These are phyloP conservation scores for Ogataea zsoltii DNA, from an alignment of 805 yeast genomes.

Conservation along the genomic window DNA sequence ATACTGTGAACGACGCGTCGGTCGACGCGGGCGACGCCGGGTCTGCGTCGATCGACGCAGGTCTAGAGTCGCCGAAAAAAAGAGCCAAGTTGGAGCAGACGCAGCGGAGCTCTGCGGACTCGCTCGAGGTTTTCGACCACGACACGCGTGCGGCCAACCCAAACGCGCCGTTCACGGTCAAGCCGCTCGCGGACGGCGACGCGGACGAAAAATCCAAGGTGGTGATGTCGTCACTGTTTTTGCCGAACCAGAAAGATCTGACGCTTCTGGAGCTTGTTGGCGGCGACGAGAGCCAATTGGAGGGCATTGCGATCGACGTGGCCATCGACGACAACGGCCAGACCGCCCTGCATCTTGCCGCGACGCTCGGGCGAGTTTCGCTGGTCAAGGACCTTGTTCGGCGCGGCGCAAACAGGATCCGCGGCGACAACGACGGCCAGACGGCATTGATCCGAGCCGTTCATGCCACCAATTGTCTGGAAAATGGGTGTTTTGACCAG, in stretches of 20 bases:
- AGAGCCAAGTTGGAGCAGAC: constrained; percentile 12
- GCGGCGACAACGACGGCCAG: constrained; percentile 84
- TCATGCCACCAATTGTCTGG: constrained; percentile 80
- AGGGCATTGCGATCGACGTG: constrained; percentile 65
- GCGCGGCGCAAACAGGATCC: constrained; percentile 63
- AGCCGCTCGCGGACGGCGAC: constrained; percentile 40
- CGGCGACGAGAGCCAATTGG: constrained; percentile 29
- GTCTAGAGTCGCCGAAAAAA: constrained; percentile 13
- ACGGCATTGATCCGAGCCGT: constrained; percentile 84
- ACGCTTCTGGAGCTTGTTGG: constrained; percentile 30
- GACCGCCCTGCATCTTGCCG: constrained; percentile 93
- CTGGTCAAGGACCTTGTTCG: constrained; percentile 69
- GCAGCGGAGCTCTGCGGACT: constrained; percentile 14
- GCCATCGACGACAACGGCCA: constrained; percentile 94
- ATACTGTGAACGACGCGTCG: background rate
- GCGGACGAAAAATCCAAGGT: constrained; percentile 34
- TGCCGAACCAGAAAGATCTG: constrained; percentile 40
- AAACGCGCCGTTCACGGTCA: constrained; percentile 48
- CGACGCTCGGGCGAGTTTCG: constrained; percentile 78
- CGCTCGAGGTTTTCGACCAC: constrained; percentile 36
- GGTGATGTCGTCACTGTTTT: constrained; percentile 51
- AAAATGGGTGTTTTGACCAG: constrained; percentile 69
- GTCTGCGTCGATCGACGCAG: background rate
- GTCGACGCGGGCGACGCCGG: constrained; percentile 1
- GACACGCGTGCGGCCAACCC: constrained; percentile 42